These are phyloP conservation scores for Cladosporium sp. DNA, from an alignment of 2,329 filamentous ascomycete genomes.

Conservation along the genomic window DNA sequence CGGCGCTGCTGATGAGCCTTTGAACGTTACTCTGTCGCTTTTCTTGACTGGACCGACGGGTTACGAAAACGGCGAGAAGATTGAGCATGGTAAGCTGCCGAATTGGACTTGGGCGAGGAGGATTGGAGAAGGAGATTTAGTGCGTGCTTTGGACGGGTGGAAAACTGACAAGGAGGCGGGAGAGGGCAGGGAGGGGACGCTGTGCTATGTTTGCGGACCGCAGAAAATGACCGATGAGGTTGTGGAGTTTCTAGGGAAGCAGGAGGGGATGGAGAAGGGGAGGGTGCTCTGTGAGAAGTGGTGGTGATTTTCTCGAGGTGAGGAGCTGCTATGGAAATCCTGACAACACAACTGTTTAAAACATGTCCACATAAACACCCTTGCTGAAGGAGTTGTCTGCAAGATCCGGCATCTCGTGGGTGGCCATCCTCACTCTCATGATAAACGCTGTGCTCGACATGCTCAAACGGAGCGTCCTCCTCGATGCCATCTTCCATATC, in stretches of 20 bases:
- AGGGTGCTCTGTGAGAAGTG: constrained; percentile 49
- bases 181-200: constrained; percentile 31
- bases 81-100: constrained; percentile 28
- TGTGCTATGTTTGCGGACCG: constrained; percentile 48
- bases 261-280: constrained; percentile 35
- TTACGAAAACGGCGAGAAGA: constrained; percentile 17
- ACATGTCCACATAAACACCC: too few species aligned
- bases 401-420: too few species aligned
- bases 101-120: constrained; percentile 29
- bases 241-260: constrained; percentile 36
- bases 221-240: constrained; percentile 46
- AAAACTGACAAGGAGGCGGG: constrained; percentile 25
- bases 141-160: constrained; percentile 34
- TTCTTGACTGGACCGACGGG: constrained; percentile 27
- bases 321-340: background rate
- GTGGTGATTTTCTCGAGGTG: constrained; percentile 36
- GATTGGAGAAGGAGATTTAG: constrained; percentile 33
- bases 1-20: constrained; percentile 14
- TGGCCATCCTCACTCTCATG: too few species aligned
- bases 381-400: too few species aligned
- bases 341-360: too few species aligned
- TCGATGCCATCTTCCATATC: too few species aligned
- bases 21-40: constrained; percentile 25
- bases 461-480: too few species aligned
- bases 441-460: too few species aligned